Conservation (phyloP, 208 protist species). For the Acanthamoeba castellanii region DNA sequence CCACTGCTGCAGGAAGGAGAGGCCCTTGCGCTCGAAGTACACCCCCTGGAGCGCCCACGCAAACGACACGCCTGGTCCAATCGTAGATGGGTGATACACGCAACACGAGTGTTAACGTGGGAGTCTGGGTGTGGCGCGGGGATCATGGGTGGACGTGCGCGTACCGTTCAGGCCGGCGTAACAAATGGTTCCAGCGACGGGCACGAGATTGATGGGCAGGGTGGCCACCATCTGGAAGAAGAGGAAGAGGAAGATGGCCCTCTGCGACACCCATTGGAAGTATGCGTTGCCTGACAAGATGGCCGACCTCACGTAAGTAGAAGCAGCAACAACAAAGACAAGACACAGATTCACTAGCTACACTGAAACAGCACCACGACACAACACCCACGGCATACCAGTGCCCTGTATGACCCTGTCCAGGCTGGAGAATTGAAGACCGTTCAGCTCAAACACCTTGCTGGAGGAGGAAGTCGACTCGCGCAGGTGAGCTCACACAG, state of each 20-base stretch:
- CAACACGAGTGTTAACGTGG: too few species aligned
- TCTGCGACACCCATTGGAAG: slow-evolving; percentile 20
- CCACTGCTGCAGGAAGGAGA: slow-evolving; percentile 34
- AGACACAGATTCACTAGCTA: too few species aligned
- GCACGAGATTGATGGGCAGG: neutral
- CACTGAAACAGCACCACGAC: neutral
- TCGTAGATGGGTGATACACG: too few species aligned
- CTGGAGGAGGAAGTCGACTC: neutral
- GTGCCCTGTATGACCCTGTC: neutral
- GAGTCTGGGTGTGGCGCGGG: too few species aligned
- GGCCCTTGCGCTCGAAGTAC: slow-evolving; percentile 19
- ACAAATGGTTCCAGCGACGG: neutral
- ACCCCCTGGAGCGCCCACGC: neutral
- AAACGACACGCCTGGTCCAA: neutral
- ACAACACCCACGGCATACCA: neutral
- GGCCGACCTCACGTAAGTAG: too few species aligned
- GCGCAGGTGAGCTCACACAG: neutral
- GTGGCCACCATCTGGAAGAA: neutral
- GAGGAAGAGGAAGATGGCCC: slow-evolving; percentile 34
- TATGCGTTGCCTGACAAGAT: neutral
- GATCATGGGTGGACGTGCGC: too few species aligned
- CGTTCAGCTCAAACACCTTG: slow-evolving; percentile 16
- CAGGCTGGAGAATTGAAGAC: neutral
- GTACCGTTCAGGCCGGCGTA: slow-evolving; percentile 31
- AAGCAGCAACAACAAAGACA: too few species aligned